phyloP scores from a whole-genome alignment of 1,284 basidiomycete genomes.

The Trametes pubescens region DNA sequence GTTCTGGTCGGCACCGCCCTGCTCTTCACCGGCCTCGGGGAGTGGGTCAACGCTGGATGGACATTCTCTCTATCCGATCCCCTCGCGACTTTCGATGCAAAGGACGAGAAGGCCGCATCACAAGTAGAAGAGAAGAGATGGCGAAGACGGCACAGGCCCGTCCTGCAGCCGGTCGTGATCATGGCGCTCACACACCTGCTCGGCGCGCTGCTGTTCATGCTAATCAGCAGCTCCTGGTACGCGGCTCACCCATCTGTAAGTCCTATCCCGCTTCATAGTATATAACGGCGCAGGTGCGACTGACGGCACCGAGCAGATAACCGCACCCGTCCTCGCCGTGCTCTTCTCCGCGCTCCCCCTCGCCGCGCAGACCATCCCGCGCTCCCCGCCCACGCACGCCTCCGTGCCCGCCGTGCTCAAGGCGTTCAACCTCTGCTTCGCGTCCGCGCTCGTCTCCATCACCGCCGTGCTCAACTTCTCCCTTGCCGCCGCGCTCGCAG shows the following conservation, averaged over 20 bases:
- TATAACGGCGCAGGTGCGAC: not conserved
- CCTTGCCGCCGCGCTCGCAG: constrained; percentile 75
- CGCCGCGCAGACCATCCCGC: constrained; percentile 31
- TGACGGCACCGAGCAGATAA: not conserved
- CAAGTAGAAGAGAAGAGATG: not conserved
- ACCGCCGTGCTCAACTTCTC: constrained; percentile 91
- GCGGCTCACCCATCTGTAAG: constrained; percentile 50
- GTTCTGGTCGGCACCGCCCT: constrained; percentile 84
- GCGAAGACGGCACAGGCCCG: constrained; percentile 46
- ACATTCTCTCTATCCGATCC: constrained; percentile 37
- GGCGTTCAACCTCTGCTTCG: constrained; percentile 76
- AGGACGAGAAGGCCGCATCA: constrained; percentile 20
- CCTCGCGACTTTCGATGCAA: constrained; percentile 36
- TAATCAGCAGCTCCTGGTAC: constrained; percentile 54
- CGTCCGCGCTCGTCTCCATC: constrained; percentile 85
- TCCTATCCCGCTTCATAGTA: constrained; percentile 7
- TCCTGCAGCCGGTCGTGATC: constrained; percentile 59
- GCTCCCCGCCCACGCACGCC: constrained; percentile 41
- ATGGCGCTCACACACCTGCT: constrained; percentile 63
- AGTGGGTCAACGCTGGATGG: constrained; percentile 79
- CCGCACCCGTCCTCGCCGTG: constrained; percentile 12
- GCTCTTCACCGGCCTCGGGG: constrained; percentile 80
- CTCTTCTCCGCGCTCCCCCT: constrained; percentile 36
- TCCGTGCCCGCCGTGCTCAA: constrained; percentile 65
- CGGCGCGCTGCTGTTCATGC: constrained; percentile 57